Conservation (phyloP, 768 basidiomycete species). For the Lentinula aciculospora region DNA sequence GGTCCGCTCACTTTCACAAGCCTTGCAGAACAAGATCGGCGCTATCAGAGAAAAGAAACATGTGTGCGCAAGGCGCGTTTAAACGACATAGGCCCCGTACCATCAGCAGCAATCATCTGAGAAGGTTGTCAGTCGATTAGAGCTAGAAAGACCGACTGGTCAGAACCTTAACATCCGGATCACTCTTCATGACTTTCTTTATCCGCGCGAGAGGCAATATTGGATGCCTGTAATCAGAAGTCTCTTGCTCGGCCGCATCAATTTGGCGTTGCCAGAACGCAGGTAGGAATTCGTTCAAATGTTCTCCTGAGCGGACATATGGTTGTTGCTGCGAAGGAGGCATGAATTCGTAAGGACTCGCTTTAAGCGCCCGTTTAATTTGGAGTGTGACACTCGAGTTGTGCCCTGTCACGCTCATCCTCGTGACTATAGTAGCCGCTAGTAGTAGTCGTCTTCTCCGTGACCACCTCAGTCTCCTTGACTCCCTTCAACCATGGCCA, state of each 20-base stretch:
- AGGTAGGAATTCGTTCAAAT: slow-evolving; percentile 79
- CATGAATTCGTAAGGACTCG: neutral
- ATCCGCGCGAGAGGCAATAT: slow-evolving; percentile 91
- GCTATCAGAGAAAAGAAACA: slow-evolving; percentile 37
- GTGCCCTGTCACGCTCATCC: neutral
- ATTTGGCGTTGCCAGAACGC: slow-evolving; percentile 91
- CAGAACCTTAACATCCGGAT: slow-evolving; percentile 87
- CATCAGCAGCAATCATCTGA: slow-evolving; percentile 98
- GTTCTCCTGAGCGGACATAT: slow-evolving; percentile 78
- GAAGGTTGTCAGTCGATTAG: neutral
- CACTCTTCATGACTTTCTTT: slow-evolving; percentile 99
- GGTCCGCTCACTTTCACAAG: slow-evolving; percentile 83
- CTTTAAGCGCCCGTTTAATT: neutral
- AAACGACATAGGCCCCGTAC: slow-evolving; percentile 32
- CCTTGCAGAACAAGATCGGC: slow-evolving; percentile 94
- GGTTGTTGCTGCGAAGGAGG: slow-evolving; percentile 26
- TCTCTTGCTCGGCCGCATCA: slow-evolving; percentile 81
- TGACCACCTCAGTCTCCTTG: neutral
- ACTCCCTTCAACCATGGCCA: neutral
- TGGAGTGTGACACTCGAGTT: neutral
- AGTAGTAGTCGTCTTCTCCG: neutral
- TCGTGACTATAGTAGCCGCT: no score
- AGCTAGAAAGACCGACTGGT: neutral
- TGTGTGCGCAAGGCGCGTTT: neutral
- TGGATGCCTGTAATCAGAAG: slow-evolving; percentile 82